A percentile compares a stretch with the other conserved stretches of the same genome.
Evolutionary conservation across 1,284 basidiomycete genomes (phyloP).

Genomic region (Apiotrichum siamense): DNA sequence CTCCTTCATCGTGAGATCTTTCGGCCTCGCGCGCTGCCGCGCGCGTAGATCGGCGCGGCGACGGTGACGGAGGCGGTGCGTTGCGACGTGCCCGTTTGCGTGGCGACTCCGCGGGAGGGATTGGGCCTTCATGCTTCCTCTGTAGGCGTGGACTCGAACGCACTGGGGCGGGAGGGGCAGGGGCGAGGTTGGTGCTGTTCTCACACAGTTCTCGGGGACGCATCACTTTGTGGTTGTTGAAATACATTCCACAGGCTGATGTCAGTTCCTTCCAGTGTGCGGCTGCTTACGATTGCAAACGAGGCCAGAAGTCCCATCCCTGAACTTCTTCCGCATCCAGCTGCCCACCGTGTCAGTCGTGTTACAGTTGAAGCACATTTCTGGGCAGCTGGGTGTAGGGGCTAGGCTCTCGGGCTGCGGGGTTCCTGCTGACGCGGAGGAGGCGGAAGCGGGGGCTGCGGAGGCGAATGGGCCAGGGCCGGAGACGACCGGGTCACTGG

Average conservation of each 20-base stretch:
- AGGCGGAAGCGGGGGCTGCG: background rate
- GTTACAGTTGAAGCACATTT: constrained; percentile 39
- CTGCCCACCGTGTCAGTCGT: constrained; percentile 26
- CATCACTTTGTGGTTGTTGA: constrained; percentile 43
- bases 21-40: constrained; percentile 8
- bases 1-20: background rate
- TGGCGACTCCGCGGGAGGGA: constrained; percentile 20
- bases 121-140: background rate
- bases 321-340: constrained; percentile 39
- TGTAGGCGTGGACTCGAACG: background rate
- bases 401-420: background rate
- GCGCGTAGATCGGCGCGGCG: constrained; percentile 27
- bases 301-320: constrained; percentile 33
- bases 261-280: background rate
- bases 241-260: constrained; percentile 42
- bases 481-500: background rate
- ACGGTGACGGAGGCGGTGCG: constrained; percentile 19
- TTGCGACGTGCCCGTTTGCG: constrained; percentile 19
- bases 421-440: no score
- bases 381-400: background rate
- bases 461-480: no score
- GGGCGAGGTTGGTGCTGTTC: background rate
- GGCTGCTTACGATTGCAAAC: constrained; percentile 43
- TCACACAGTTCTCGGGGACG: constrained; percentile 40
- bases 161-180: background rate